These are phyloP conservation scores for Lagenaria siceraria DNA, from an alignment of 306 rosid species.

Conservation along the genomic window DNA sequence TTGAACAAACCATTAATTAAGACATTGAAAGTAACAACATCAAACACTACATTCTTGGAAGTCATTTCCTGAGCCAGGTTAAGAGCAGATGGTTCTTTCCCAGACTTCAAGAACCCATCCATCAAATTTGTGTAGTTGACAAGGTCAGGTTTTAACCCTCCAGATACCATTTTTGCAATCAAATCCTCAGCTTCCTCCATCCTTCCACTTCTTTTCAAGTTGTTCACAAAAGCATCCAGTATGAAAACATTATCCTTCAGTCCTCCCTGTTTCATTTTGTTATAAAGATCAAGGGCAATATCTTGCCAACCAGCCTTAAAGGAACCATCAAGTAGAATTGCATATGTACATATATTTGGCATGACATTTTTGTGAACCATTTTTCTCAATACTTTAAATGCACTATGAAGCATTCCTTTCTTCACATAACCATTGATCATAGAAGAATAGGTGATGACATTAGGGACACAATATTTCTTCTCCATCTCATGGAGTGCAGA, in stretches of 20 bases:
- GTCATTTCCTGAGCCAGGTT: constrained; percentile 62
- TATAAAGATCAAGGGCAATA: constrained; percentile 43
- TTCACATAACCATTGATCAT: constrained; percentile 62
- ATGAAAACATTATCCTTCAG: constrained; percentile 46
- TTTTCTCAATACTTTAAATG: constrained; percentile 39
- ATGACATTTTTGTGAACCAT: constrained; percentile 41
- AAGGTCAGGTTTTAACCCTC: constrained; percentile 49
- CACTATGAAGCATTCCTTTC: constrained; percentile 65
- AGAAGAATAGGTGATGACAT: constrained; percentile 57
- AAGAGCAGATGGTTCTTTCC: constrained; percentile 52
- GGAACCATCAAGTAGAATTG: constrained; percentile 49
- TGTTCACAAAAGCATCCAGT: constrained; percentile 65
- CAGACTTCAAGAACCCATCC: constrained; percentile 67
- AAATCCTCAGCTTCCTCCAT: constrained; percentile 56
- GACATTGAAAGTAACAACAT: constrained; percentile 78
- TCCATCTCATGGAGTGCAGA: constrained; percentile 46
- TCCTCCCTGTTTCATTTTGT: constrained; percentile 55
- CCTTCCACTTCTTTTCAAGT: constrained; percentile 51
- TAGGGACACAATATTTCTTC: constrained; percentile 43
- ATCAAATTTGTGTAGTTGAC: constrained; percentile 67
- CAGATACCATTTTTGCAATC: constrained; percentile 43
- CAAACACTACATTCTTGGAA: constrained; percentile 42
- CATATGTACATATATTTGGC: constrained; percentile 60
- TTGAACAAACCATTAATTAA: constrained; percentile 60
- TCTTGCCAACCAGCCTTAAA: constrained; percentile 54